Base-by-base conservation (phyloP, 176 grass and related monocot genomes). In the Avena eriantha region DNA sequence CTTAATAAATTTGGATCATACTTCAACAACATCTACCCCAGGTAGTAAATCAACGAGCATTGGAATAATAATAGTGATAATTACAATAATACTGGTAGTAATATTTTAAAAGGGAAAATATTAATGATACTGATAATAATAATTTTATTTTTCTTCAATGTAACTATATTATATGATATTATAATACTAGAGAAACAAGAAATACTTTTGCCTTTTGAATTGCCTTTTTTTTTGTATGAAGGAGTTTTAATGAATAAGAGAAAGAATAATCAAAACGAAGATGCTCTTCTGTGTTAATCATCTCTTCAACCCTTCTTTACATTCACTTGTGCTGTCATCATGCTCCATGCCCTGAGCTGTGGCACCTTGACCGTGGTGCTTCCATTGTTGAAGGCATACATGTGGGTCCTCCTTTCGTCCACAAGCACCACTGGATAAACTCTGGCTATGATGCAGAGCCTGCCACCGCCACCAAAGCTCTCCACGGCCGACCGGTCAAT, bases 321-420 rank as follows among this genome's bases (percentile, higher is more conserved):
- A n/a, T 39, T 71, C 36, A 71, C 68, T 41, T 71, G 68, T 71
- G 68, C 68, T n/a, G 35, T 71, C 68, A 7, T 10, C 68, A 71
- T 71, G 68, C 68, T 71, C 68, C 68, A 71, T 71, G 35, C 68
- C 35, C 4, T 71, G 34, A 71, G 68, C 35, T 71, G 35, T n/a
- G 68, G 35, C 35, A 71, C 68, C 19, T 36, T 71, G 36, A 71
- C 68, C 8, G 36, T 43, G 68, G 68, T 21, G 43, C 68, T 71
- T 43, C 68, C 68, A 71, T 71, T 71, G 35, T 71, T 71, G 17
- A 71, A 71, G 68, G 68, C 68, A 43, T 71, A 71, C 68, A 71
- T 43, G 35, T 43, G 68, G 18, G 18, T 19, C 18, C 15, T 10
- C 31, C 26, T 26, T 1, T 33, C 63, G 2, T 69, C 8, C 1